Evolutionary conservation across 179 eudicot species (phyloP).

Genomic region (Camellia oleifera): DNA sequence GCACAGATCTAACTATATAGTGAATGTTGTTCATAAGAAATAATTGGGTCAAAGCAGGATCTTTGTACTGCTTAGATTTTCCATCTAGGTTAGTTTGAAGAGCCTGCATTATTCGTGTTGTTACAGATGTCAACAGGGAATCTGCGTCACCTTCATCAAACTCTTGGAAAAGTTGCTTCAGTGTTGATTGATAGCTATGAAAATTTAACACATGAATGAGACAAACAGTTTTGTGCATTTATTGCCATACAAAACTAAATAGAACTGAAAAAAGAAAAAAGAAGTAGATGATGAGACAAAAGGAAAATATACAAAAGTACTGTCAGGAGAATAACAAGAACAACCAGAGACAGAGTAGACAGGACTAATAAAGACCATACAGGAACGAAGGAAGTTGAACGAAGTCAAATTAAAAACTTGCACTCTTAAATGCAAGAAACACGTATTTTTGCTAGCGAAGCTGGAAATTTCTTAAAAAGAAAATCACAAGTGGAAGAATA

Average conservation of each 20-base stretch:
- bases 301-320: neutral
- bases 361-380: neutral
- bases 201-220: constrained; percentile 8
- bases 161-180: constrained; percentile 78
- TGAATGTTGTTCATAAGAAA: constrained; percentile 96
- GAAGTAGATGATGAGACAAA: neutral
- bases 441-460: neutral
- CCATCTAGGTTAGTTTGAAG: constrained; percentile 80
- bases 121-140: constrained; percentile 55
- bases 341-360: neutral
- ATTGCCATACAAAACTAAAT: neutral
- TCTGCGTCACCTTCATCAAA: constrained; percentile 48
- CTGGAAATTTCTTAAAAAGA: neutral
- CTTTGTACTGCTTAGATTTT: constrained; percentile 88
- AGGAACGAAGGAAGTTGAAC: neutral
- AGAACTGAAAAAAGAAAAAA: neutral
- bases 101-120: constrained; percentile 76
- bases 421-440: neutral
- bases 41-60: constrained; percentile 74
- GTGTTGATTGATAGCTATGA: constrained; percentile 76
- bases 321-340: neutral
- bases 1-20: constrained; percentile 87
- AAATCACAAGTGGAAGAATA: neutral
- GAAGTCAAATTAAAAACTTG: neutral
- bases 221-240: neutral